A percentile compares a stretch with the other conserved stretches of the same genome.
Evolutionary conservation across 163 green algal species (phyloP).

Genomic region (Scenedesmus sp.): DNA sequence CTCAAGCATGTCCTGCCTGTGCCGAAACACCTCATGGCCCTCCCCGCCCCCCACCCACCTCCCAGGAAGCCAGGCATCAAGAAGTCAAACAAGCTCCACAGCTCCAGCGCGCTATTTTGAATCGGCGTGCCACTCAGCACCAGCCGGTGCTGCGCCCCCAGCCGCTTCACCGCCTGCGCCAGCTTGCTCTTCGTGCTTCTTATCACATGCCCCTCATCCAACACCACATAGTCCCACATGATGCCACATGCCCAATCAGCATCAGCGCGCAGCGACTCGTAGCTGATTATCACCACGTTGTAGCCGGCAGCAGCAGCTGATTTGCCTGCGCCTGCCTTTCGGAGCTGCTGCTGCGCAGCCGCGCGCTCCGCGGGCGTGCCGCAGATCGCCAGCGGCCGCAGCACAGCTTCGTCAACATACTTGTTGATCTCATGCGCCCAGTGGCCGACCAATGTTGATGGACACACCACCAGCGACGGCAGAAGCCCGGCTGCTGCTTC

Average conservation of each 20-base stretch:
- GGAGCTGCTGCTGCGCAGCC: conserved; percentile 57
- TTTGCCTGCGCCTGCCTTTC: neutral
- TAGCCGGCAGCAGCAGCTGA: conserved; percentile 7
- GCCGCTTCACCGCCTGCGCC: conserved; percentile 52
- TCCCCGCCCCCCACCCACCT: conserved; percentile 52
- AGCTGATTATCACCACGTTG: conserved; percentile 90
- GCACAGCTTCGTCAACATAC: conserved; percentile 62
- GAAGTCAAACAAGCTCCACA: conserved; percentile 99
- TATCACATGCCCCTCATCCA: conserved; percentile 98
- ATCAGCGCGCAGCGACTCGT: conserved; percentile 91
- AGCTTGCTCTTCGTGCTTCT: conserved; percentile 88
- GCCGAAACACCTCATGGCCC: neutral
- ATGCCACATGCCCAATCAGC: conserved; percentile 75
- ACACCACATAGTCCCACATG: conserved; percentile 91
- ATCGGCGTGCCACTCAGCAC: conserved; percentile 97
- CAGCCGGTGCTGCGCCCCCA: conserved; percentile 87
- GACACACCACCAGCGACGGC: conserved; percentile 95
- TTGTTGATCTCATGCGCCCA: conserved; percentile 89
- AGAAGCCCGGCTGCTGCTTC: conserved; percentile 33
- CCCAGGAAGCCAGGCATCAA: conserved; percentile 99
- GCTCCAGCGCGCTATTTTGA: conserved; percentile 97
- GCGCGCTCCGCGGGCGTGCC: conserved; percentile 72
- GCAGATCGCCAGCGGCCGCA: conserved; percentile 80
- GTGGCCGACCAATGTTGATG: conserved; percentile 95
- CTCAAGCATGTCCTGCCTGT: too few species aligned